Percentiles rank a stretch among this genome's conserved stretches.
Conservation (phyloP, 345 rosid species). For the Salix viminalis region DNA sequence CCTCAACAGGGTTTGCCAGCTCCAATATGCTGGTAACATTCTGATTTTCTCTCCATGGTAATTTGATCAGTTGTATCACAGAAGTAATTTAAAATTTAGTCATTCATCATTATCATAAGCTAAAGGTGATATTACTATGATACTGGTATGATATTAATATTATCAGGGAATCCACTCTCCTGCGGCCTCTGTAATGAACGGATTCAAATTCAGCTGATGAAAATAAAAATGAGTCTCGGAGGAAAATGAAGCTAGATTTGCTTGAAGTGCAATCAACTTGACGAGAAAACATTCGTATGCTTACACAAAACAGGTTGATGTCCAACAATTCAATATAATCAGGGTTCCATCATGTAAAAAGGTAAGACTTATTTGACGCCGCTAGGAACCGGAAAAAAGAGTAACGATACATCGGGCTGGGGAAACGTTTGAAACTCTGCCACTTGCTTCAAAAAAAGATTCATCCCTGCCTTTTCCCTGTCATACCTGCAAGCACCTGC, state of each 20-base stretch:
- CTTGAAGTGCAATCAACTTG: background rate
- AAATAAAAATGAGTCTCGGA: background rate
- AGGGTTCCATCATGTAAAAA: slow-evolving; percentile 5
- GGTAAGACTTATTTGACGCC: slow-evolving; percentile 41
- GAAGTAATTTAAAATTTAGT: background rate
- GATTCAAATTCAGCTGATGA: background rate
- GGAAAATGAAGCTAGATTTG: background rate
- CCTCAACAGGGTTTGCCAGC: background rate
- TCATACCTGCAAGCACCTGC: slow-evolving; percentile 81
- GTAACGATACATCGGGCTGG: background rate
- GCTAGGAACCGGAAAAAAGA: slow-evolving; percentile 8
- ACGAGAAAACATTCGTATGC: slow-evolving; percentile 10
- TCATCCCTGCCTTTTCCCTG: slow-evolving; percentile 57
- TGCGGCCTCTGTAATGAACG: background rate
- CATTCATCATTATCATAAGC: background rate
- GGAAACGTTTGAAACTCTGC: slow-evolving; percentile 8
- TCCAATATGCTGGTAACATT: background rate
- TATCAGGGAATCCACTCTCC: too few species aligned
- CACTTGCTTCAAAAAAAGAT: background rate
- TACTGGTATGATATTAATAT: background rate
- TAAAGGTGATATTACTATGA: background rate
- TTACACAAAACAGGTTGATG: slow-evolving; percentile 6
- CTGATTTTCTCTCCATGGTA: background rate
- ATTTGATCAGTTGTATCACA: background rate
- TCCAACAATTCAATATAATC: slow-evolving; percentile 1